Evolutionary conservation across 1,284 basidiomycete species (phyloP), one percentile per base, ranked within the genome.

Genomic region (Pulchroboletus neoregius): DNA sequence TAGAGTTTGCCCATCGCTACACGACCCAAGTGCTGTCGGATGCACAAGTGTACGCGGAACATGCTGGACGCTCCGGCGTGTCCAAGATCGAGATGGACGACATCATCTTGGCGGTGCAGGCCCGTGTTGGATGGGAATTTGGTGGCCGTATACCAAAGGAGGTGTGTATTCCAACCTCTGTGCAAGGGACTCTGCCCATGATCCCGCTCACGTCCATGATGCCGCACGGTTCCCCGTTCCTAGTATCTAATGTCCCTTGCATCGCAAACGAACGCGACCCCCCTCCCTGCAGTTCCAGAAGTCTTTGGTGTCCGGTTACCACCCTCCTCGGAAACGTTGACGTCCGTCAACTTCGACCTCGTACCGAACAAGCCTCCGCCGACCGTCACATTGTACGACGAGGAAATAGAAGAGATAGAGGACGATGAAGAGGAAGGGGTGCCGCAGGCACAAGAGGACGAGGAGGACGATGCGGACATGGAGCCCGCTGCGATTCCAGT

Each of bases 1-100:
- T 98, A 46, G 95, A 99, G 69, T 97, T 99, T 65, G 85, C 95
- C 0, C 87, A 97, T 66, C 78, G 95, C 69, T 99, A 99, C 69
- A 94, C 94, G 0, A 79, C 87, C 23, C 94, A 98, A 55, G 87
- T 97, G 12, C 72, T 99, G 35, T 84, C 85, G 6, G 91, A 95
- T 63, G 92, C 94, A 10, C 82, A 90, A 51, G 82, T 94, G 20
- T 95, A 97, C 64, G 87, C 94, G 1, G 95, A 98, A 58, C 95
- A 99, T 65, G 94, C 92, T 5, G 86, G 84, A 13, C 74, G 86
- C 35, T 67, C 81, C 1, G 83, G 83, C 35, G 26, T 10, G 13
- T 45, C 62, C 46, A 89, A 85, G 67, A 76, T 94, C 38, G 90
- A 94, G 53, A 82, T 91, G 71, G 92, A 97, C 49, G 96, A 99